Conservation (phyloP, 1,139 yeast species). For the Yamadazyma blattariae region DNA sequence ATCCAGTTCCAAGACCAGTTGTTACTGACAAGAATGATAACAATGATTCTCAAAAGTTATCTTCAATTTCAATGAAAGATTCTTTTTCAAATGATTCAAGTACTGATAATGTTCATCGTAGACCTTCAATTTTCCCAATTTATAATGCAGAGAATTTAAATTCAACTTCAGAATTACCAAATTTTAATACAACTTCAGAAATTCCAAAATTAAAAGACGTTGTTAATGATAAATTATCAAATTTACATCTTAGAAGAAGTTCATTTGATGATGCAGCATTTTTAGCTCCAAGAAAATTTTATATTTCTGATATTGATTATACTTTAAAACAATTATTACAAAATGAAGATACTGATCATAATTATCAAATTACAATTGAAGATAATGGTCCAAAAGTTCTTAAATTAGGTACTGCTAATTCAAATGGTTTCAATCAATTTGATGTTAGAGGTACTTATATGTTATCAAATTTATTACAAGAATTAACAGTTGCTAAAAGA, state of each 20-base stretch:
- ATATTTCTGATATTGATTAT: conserved; percentile 70
- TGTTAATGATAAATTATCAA: conserved; percentile 4
- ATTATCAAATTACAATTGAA: conserved; percentile 87
- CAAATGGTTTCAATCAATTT: conserved; percentile 71
- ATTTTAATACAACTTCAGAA: conserved; percentile 5
- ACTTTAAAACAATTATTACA: conserved; percentile 69
- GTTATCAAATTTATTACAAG: conserved; percentile 86
- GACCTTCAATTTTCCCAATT: conserved; percentile 35
- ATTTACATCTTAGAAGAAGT: conserved; percentile 46
- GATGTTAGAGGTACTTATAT: conserved; percentile 88
- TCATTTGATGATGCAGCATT: conserved; percentile 60
- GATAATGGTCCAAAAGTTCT: conserved; percentile 92
- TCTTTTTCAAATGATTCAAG: conserved; percentile 1
- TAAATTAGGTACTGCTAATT: conserved; percentile 78
- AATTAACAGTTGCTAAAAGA: conserved; percentile 80
- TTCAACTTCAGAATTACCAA: conserved; percentile 13
- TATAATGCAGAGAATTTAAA: conserved; percentile 12
- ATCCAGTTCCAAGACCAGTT: background rate
- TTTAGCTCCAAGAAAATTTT: conserved; percentile 50
- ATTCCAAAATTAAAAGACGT: no score
- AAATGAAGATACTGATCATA: conserved; percentile 83
- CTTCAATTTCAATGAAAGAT: no score
- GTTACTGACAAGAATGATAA: background rate
- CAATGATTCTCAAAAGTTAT: no score
- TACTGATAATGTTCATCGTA: conserved; percentile 7